phyloP scores from a whole-genome alignment of 2,329 filamentous ascomycete genomes.

The Cytospora paraplurivora region DNA sequence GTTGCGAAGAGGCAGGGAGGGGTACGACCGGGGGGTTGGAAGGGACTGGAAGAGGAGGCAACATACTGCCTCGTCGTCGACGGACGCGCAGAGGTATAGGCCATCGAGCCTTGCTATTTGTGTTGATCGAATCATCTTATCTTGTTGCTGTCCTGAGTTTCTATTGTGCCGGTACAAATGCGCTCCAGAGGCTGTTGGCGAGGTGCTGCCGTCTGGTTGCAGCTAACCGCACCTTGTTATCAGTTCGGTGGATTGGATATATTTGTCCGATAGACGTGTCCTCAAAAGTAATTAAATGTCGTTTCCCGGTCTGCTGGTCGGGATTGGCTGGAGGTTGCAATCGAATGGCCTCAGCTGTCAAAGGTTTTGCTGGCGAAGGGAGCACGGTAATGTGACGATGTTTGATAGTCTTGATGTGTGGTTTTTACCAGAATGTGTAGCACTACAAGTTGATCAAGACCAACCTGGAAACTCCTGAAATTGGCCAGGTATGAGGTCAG shows the following conservation, averaged over 20 bases:
- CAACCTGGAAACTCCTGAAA: constrained; percentile 3
- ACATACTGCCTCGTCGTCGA: constrained; percentile 80
- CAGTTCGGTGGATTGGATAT: neutral
- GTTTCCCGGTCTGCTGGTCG: constrained; percentile 12
- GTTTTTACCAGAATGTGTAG: neutral
- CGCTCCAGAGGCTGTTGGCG: neutral
- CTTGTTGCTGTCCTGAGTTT: constrained; percentile 27
- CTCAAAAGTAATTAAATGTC: constrained; percentile 15
- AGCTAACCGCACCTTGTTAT: neutral
- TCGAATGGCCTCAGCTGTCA: neutral
- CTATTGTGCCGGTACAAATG: neutral
- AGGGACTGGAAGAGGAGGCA: constrained; percentile 10
- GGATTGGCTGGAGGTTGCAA: neutral
- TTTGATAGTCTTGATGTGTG: neutral
- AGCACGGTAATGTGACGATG: neutral
- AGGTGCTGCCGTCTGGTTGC: constrained; percentile 6
- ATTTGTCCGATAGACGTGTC: constrained; percentile 21
- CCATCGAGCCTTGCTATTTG: constrained; percentile 94
- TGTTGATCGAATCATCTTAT: constrained; percentile 89
- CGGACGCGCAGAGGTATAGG: constrained; percentile 91
- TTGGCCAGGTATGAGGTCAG: constrained; percentile 4
- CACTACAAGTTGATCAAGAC: neutral
- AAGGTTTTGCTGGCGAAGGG: too few relatives aligned
- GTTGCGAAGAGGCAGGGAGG: constrained; percentile 1
- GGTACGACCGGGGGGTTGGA: constrained; percentile 18